Conservation (phyloP, 495 filamentous ascomycete genomes). For the Hypoxylon fuscum region DNA sequence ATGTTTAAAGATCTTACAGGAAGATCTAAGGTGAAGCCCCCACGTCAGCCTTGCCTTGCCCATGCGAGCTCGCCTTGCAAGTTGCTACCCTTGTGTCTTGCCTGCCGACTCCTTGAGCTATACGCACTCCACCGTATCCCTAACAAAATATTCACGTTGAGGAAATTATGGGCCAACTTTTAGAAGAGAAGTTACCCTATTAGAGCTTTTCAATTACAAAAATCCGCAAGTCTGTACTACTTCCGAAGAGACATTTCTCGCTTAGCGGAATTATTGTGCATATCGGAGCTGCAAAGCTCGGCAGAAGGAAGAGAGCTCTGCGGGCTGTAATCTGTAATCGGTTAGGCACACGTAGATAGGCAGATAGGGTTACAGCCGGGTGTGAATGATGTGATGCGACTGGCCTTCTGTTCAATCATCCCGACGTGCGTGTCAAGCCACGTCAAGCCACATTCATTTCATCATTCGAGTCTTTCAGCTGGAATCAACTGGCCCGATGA, state of each 20-base stretch:
- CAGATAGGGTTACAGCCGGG: conserved; percentile 36
- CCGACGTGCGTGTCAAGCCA: conserved; percentile 17
- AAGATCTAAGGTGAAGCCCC: conserved; percentile 21
- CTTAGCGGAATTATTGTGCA: conserved; percentile 30
- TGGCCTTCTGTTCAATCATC: conserved; percentile 34
- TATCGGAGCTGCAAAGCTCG: conserved; percentile 31
- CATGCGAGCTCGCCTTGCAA: conserved; percentile 26
- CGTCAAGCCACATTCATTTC: background rate
- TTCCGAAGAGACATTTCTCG: conserved; percentile 19
- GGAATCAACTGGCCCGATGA: too few relatives aligned
- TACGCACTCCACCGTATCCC: conserved; percentile 7
- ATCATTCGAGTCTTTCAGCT: too few relatives aligned
- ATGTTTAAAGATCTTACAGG: conserved; percentile 30
- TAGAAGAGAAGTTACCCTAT: background rate
- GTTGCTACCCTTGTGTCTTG: conserved; percentile 6
- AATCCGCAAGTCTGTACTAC: conserved; percentile 10
- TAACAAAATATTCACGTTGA: background rate
- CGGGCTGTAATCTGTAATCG: conserved; percentile 8
- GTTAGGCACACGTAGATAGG: conserved; percentile 23
- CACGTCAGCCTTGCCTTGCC: conserved; percentile 37
- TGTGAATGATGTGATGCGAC: conserved; percentile 27
- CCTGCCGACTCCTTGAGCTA: conserved; percentile 26
- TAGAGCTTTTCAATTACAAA: conserved; percentile 1
- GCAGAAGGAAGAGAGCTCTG: conserved; percentile 16
- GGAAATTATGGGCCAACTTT: background rate